Percentiles rank a stretch among this genome's conserved stretches.
Conservation (phyloP, 305 asterid genomes). For the Fraxinus angustifolia region DNA sequence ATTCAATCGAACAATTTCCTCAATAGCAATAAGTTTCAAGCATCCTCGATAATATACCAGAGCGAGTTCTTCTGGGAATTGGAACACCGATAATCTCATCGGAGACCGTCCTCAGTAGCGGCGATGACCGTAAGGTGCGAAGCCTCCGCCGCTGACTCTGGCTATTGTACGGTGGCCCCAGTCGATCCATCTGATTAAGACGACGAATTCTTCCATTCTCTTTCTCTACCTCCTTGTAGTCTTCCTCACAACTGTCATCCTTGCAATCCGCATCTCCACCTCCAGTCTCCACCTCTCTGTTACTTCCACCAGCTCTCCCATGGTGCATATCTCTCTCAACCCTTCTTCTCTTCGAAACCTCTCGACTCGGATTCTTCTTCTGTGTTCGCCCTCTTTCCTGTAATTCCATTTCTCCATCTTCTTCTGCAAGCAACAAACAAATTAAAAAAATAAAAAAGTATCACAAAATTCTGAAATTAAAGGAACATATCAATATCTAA, state of each 20-base stretch:
- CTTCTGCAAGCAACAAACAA: constrained; percentile 29
- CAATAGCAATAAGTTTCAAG: neutral
- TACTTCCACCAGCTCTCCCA: constrained; percentile 32
- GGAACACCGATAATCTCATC: constrained; percentile 49
- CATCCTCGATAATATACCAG: constrained; percentile 30
- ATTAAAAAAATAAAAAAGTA: neutral
- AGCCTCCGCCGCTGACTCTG: constrained; percentile 28
- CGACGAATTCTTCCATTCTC: constrained; percentile 30
- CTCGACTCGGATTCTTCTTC: constrained; percentile 41
- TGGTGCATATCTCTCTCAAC: constrained; percentile 32
- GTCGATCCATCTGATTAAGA: constrained; percentile 25
- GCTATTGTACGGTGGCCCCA: constrained; percentile 29
- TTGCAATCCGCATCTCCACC: constrained; percentile 15
- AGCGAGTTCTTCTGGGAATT: constrained; percentile 60
- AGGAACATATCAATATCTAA: neutral
- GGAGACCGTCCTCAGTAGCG: constrained; percentile 29
- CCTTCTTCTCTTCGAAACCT: constrained; percentile 42
- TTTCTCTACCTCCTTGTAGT: constrained; percentile 34
- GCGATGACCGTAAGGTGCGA: constrained; percentile 39
- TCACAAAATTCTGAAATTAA: neutral
- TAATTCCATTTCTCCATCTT: constrained; percentile 37
- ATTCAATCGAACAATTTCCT: neutral
- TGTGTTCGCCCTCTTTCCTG: constrained; percentile 41
- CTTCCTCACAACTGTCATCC: constrained; percentile 42
- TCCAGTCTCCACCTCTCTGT: constrained; percentile 30